phyloP scores from a whole-genome alignment of 768 basidiomycete genomes.

The Psilocybe azurescens region DNA sequence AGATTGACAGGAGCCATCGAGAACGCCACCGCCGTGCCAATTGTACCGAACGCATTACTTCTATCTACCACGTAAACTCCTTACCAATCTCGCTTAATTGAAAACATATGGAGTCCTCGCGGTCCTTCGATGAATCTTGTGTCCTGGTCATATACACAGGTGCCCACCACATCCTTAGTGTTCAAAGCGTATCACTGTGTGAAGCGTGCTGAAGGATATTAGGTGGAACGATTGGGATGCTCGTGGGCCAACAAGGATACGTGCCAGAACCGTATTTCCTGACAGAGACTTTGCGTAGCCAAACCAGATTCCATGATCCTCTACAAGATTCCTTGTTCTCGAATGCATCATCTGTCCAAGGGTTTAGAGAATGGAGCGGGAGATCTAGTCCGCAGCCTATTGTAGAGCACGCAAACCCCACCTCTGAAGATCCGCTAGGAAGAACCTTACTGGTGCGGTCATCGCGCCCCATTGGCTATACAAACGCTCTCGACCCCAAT shows the following conservation, averaged over 20 bases:
- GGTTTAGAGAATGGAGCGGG: slow-evolving; percentile 77
- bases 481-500: slow-evolving; percentile 39
- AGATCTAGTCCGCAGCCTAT: slow-evolving; percentile 63
- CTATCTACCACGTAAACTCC: not conserved
- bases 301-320: slow-evolving; percentile 92
- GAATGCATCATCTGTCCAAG: slow-evolving; percentile 76
- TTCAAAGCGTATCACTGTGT: not conserved
- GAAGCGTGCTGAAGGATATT: slow-evolving; percentile 4
- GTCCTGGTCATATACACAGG: slow-evolving; percentile 92
- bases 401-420: slow-evolving; percentile 25
- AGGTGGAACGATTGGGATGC: slow-evolving; percentile 91
- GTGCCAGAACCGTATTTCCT: slow-evolving; percentile 89
- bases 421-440: slow-evolving; percentile 33
- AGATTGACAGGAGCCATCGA: not conserved
- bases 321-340: slow-evolving; percentile 86
- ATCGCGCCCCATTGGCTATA: slow-evolving; percentile 64
- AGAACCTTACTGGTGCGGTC: slow-evolving; percentile 66
- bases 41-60: too few species aligned
- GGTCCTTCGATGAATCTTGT: slow-evolving; percentile 67
- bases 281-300: slow-evolving; percentile 81
- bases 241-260: slow-evolving; percentile 76
- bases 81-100: not conserved
- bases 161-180: slow-evolving; percentile 13
- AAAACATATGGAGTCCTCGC: slow-evolving; percentile 51
- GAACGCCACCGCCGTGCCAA: too few species aligned